A percentile compares a stretch with the other conserved stretches of the same genome.
These are phyloP conservation scores for Climacium dendroides DNA, from an alignment of 225 moss, liverwort and hornwort genomes.

Conservation along the genomic window DNA sequence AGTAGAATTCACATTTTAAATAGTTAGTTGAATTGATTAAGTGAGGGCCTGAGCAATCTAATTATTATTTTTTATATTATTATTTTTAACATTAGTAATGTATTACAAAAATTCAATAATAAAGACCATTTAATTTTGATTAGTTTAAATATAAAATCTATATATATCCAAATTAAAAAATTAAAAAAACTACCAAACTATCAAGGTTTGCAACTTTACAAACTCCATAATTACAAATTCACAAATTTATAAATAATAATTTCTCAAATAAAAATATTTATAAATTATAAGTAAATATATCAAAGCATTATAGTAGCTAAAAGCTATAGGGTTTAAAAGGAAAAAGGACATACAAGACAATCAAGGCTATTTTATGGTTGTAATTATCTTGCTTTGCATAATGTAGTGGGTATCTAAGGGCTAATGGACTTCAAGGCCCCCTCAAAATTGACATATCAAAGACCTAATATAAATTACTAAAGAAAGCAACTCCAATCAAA, in stretches of 20 bases:
- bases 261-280: neutral
- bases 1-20: neutral
- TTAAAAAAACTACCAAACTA: neutral
- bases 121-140: neutral
- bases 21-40: neutral
- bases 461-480: neutral
- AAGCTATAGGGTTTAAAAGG: neutral
- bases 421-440: neutral
- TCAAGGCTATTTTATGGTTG: neutral
- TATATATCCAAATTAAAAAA: rapidly evolving
- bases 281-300: neutral
- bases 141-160: neutral
- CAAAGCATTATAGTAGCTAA: neutral
- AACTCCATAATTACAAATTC: neutral
- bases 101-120: neutral
- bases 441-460: neutral
- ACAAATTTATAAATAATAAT: neutral
- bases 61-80: neutral
- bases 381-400: neutral
- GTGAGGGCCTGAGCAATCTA: neutral
- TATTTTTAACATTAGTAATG: neutral
- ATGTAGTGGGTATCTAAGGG: neutral
- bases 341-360: neutral
- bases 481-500: neutral
- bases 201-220: neutral